Evolutionary conservation across 768 basidiomycete genomes (phyloP).

Genomic region (Gymnopilus junonius): DNA sequence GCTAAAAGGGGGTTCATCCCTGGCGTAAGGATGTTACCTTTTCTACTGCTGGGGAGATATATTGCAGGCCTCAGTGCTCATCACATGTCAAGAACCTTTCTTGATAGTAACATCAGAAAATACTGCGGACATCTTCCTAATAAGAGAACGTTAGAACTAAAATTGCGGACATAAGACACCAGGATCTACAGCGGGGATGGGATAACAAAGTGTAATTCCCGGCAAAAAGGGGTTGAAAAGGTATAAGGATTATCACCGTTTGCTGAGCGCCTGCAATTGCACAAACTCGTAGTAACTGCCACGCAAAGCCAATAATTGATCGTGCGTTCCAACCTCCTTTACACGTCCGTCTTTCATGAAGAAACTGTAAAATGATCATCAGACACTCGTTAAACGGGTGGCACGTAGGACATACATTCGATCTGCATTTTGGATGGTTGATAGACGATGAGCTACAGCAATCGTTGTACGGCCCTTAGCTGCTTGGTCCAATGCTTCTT

Average conservation of each 20-base stretch:
- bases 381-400: constrained; percentile 1
- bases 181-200: no score
- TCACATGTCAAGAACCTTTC: no score
- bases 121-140: no score
- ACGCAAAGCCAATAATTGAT: constrained; percentile 68
- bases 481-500: constrained; percentile 90
- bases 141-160: no score
- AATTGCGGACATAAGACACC: no score
- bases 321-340: constrained; percentile 86
- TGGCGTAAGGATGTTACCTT: no score
- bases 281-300: constrained; percentile 87
- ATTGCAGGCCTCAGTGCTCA: no score
- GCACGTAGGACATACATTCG: constrained; percentile 63
- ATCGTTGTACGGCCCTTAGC: constrained; percentile 93
- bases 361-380: constrained; percentile 52
- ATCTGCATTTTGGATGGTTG: constrained; percentile 91
- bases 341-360: constrained; percentile 88
- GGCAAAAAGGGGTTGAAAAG: no score
- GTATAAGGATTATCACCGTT: constrained; percentile 23
- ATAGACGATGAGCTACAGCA: constrained; percentile 93
- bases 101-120: no score
- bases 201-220: no score
- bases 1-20: neutral
- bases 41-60: no score
- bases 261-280: constrained; percentile 77